A percentile compares a stretch with the other conserved stretches of the same genome.
Conservation (phyloP, 306 rosid genomes). For the Acacia melanoxylon region DNA sequence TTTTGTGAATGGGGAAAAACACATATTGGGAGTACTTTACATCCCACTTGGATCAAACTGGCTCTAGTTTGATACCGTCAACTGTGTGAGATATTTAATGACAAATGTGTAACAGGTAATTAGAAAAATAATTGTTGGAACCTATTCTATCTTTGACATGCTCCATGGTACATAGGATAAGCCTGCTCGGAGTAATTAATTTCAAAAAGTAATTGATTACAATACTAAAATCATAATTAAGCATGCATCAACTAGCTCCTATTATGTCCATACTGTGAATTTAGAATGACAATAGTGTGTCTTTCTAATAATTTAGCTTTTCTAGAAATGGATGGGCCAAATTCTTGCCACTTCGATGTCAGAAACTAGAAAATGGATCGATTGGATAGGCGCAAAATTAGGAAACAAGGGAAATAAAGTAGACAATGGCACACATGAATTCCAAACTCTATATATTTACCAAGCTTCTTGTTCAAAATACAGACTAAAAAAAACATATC, state of each 20-base stretch:
- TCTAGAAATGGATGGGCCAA: conserved; percentile 18
- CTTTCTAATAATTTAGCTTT: conserved; percentile 25
- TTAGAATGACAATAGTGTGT: background rate
- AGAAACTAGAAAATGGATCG: conserved; percentile 29
- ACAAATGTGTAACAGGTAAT: background rate
- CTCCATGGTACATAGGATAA: background rate
- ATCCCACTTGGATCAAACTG: background rate
- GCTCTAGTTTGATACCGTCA: background rate
- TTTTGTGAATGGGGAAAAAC: background rate
- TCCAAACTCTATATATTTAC: conserved; percentile 39
- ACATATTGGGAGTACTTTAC: background rate
- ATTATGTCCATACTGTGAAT: background rate
- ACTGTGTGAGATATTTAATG: background rate
- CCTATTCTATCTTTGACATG: background rate
- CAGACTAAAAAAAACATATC: background rate
- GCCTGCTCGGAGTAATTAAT: background rate
- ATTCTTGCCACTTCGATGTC: conserved; percentile 31
- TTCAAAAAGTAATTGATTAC: background rate
- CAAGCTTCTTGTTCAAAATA: conserved; percentile 16
- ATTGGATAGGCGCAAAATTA: conserved; percentile 3
- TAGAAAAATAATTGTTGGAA: background rate
- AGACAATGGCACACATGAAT: background rate
- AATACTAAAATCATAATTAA: background rate
- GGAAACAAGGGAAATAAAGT: conserved; percentile 27
- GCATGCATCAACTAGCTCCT: background rate